phyloP scores from a whole-genome alignment of 192 early-diverging fungal genomes.

The Coemansia guatemalensis region DNA sequence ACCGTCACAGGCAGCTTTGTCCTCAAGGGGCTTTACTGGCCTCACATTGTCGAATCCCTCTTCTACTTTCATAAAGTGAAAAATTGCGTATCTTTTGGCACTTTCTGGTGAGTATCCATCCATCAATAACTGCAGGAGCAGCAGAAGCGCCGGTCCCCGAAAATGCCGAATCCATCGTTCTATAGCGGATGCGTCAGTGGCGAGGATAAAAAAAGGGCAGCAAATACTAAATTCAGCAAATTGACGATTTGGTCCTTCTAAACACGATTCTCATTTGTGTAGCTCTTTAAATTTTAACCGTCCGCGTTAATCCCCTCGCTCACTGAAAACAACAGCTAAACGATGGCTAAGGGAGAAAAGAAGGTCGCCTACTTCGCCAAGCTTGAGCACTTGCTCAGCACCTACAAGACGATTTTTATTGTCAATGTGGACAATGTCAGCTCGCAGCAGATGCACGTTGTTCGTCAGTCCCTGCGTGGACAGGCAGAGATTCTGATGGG shows the following conservation, averaged over 20 bases:
- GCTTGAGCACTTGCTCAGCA: conserved; percentile 84
- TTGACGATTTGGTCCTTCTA: neutral
- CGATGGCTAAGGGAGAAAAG: conserved; percentile 64
- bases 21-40: no score
- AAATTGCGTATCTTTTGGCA: conserved; percentile 19
- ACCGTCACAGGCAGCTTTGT: no score
- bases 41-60: no score
- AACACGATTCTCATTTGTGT: neutral
- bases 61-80: no score
- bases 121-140: no score
- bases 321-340: conserved; percentile 19
- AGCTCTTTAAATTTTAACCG: conserved; percentile 47
- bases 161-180: neutral
- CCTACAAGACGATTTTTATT: conserved; percentile 97
- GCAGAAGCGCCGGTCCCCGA: neutral
- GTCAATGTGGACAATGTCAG: conserved; percentile 99
- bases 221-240: neutral
- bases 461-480: conserved; percentile 88
- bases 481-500: conserved; percentile 96
- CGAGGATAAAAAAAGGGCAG: no score
- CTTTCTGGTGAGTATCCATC: conserved; percentile 7
- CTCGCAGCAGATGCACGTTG: conserved; percentile 99
- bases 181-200: no score
- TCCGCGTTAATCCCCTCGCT: conserved; percentile 41
- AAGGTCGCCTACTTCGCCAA: conserved; percentile 96